A percentile compares a stretch with the other conserved stretches of the same genome.
Conservation (phyloP, 2,329 filamentous ascomycete genomes). For the Sarocladium strictum region DNA sequence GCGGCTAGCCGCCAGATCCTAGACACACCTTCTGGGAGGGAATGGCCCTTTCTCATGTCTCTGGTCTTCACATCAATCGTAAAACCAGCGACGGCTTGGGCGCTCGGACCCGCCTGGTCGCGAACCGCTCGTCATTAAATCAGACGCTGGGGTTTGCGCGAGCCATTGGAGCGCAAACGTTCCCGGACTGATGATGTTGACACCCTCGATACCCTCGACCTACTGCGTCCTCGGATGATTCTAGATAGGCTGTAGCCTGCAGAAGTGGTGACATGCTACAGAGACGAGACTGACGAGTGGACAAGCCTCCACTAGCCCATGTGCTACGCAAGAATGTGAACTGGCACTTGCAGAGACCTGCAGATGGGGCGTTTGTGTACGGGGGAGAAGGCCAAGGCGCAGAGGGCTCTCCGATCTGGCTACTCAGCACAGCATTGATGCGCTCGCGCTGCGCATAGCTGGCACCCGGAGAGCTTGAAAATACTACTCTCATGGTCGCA, state of each 20-base stretch:
- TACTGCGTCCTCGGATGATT: too few species aligned
- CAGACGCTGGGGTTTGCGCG: too few species aligned
- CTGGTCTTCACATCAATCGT: not conserved
- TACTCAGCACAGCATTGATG: not conserved
- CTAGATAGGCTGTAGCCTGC: too few species aligned
- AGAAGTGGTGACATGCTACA: constrained; percentile 3
- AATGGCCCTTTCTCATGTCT: not conserved
- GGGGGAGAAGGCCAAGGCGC: constrained; percentile 1
- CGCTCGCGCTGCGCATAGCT: not conserved
- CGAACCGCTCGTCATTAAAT: not conserved
- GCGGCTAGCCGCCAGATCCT: constrained; percentile 4
- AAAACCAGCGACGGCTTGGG: not conserved
- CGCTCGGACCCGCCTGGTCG: not conserved
- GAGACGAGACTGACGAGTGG: not conserved
- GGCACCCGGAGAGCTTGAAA: not conserved
- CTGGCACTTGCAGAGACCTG: constrained; percentile 8
- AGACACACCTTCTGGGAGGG: not conserved
- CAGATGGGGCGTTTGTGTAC: constrained; percentile 7
- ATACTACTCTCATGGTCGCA: not conserved
- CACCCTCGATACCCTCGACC: not conserved
- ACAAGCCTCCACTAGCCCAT: constrained; percentile 7
- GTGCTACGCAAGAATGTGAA: constrained; percentile 8
- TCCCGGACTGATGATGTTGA: not conserved
- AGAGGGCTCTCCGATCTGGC: not conserved
- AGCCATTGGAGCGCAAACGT: too few species aligned